Evolutionary conservation across 805 yeast genomes (phyloP), one percentile per base, ranked within the genome.

Genomic region (Dipodascus geniculatus): DNA sequence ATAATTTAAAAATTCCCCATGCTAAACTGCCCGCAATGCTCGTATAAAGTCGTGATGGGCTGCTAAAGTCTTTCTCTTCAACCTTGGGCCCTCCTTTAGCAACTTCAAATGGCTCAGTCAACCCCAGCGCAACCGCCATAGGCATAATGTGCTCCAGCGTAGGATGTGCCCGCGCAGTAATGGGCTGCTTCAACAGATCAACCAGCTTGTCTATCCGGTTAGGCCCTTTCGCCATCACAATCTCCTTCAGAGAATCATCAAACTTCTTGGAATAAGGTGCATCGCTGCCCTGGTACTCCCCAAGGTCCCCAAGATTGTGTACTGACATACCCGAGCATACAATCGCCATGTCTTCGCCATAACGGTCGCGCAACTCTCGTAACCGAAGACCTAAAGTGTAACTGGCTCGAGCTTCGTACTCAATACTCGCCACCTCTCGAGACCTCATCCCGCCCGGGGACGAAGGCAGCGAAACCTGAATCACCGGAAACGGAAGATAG

Each of bases 271-370:
- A 78, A 62, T 84, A 85, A 1, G 82, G 77, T 53, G 72, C 51
- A 1, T 68, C 57, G 16, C 57, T 58, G 3, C 59, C 61, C 2
- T 58, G 58, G 35, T 54, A 54, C 23, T 57, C 50, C 16, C 59
- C 71, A 22, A 79, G 50, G 54, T 84, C 89, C 38, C 79, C 57
- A 48, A 86, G 71, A 62, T 86, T 87, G 66, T 86, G 95, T 22
- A 85, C 93, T 3, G 87, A 74, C 86, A 84, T 83, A 2, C 95
- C 95, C 0, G 90, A 83, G 53, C 80, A 76, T 2, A 86, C 65
- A 1, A 86, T 69, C 53, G 79, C 55, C 22, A 78, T 80, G 51
- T 77, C 78, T 51, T 77, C 66, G 17, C 44, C 44, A 9, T 6
- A 17, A n/a, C 44, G 17, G 1, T 73, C 70, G 56, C 89, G 72